Evolutionary conservation across 2,329 filamentous ascomycete species (phyloP).

Genomic region (Neonectria punicea): DNA sequence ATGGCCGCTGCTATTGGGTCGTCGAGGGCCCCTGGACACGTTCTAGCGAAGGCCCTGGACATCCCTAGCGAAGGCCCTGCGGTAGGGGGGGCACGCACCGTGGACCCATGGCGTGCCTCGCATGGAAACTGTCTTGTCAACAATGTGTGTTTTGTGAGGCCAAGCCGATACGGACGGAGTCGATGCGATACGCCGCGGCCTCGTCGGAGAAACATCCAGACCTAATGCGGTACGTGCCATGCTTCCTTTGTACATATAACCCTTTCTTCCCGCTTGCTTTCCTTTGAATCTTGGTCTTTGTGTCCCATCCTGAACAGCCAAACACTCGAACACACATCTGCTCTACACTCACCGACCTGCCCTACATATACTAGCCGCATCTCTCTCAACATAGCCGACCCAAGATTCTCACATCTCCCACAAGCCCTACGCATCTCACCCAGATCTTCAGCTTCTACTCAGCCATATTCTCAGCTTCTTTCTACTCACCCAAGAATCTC

Average conservation of each 20-base stretch:
- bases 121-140: conserved; percentile 18
- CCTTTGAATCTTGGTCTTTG: not conserved
- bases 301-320: not conserved
- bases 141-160: not conserved
- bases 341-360: not conserved
- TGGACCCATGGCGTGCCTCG: conserved; percentile 27
- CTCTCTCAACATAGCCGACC: conserved; percentile 3
- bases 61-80: no score
- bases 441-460: not conserved
- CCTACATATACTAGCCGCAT: not conserved
- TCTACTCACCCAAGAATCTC: not conserved
- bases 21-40: not conserved
- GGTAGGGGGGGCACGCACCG: no score
- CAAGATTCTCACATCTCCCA: not conserved
- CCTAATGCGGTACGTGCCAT: no score
- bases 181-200: conserved; percentile 9
- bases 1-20: conserved; percentile 42
- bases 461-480: not conserved
- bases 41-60: no score
- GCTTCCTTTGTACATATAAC: not conserved
- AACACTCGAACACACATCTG: not conserved
- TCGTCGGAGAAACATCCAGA: not conserved
- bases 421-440: not conserved
- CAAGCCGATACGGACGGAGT: not conserved
- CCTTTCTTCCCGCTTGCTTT: not conserved